Conservation (phyloP, 345 rosid species). For the Lepidium didymum region DNA sequence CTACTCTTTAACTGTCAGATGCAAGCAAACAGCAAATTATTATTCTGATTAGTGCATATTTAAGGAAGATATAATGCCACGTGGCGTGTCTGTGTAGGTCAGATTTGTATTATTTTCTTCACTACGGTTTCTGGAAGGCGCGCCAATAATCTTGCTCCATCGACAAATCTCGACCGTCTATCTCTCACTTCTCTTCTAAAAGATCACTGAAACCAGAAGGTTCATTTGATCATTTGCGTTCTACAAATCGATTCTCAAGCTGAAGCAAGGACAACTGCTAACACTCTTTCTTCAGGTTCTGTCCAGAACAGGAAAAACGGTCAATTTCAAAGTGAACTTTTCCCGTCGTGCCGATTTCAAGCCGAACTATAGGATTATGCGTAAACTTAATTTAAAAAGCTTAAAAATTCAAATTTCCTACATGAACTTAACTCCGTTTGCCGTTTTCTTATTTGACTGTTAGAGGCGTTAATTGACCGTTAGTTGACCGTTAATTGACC, state of each 20-base stretch:
- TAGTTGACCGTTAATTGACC: no score
- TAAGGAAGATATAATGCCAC: background rate
- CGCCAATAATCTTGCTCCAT: background rate
- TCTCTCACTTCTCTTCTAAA: background rate
- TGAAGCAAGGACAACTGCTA: background rate
- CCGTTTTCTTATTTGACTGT: no score
- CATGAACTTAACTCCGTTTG: no score
- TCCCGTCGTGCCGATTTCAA: no score
- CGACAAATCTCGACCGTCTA: slow-evolving; percentile 6
- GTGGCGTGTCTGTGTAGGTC: background rate
- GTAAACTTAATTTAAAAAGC: no score
- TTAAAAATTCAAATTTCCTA: no score
- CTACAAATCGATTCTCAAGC: background rate
- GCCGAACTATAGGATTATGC: no score
- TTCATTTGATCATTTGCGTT: background rate
- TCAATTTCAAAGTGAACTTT: no score
- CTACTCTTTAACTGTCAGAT: background rate
- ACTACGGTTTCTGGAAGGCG: slow-evolving; percentile 11
- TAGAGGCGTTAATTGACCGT: no score
- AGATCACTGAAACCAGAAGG: slow-evolving; percentile 6
- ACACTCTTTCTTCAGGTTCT: background rate
- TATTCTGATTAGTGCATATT: no score
- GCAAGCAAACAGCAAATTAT: background rate
- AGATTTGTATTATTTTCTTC: background rate
- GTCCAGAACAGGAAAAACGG: no score